A percentile compares a stretch with the other conserved stretches of the same genome.
Conservation (phyloP, 1,284 basidiomycete genomes). For the Athelia sp. region DNA sequence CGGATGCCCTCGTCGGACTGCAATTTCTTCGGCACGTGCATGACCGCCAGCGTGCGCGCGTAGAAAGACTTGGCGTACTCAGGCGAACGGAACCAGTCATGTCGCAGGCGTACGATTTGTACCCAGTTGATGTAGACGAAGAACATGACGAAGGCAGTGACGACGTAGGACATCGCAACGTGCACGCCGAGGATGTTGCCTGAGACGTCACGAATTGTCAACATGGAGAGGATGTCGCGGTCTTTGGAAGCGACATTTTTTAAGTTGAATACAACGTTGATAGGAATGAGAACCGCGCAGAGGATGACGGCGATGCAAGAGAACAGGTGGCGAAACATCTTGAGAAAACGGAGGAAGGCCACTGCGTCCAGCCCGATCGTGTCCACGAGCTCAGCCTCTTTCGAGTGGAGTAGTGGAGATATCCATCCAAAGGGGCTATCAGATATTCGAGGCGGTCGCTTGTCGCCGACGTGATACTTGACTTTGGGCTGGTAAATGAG, state of each 20-base stretch:
- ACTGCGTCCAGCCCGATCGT: conserved; percentile 94
- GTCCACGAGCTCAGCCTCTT: conserved; percentile 84
- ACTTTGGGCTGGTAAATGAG: conserved; percentile 80
- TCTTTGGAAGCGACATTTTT: conserved; percentile 43
- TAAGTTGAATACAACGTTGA: conserved; percentile 69
- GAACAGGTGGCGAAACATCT: conserved; percentile 84
- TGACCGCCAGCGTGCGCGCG: conserved; percentile 74
- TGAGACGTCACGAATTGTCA: conserved; percentile 74
- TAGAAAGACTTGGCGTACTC: conserved; percentile 76
- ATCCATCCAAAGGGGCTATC: conserved; percentile 87
- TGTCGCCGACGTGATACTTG: conserved; percentile 84
- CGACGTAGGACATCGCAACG: conserved; percentile 69
- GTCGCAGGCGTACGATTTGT: conserved; percentile 64
- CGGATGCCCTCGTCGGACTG: conserved; percentile 76
- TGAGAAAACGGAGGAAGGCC: conserved; percentile 87
- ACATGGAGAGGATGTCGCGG: conserved; percentile 64
- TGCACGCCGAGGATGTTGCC: conserved; percentile 71
- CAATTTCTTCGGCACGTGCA: conserved; percentile 66
- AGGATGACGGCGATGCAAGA: conserved; percentile 59
- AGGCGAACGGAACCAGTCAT: conserved; percentile 70
- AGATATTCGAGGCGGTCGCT: conserved; percentile 76
- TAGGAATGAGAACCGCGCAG: conserved; percentile 75
- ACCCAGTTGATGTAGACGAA: conserved; percentile 73
- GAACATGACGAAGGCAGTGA: conserved; percentile 62
- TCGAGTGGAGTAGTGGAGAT: conserved; percentile 77